phyloP scores from a whole-genome alignment of 1,284 basidiomycete species.

The Malassezia vespertilionis region DNA sequence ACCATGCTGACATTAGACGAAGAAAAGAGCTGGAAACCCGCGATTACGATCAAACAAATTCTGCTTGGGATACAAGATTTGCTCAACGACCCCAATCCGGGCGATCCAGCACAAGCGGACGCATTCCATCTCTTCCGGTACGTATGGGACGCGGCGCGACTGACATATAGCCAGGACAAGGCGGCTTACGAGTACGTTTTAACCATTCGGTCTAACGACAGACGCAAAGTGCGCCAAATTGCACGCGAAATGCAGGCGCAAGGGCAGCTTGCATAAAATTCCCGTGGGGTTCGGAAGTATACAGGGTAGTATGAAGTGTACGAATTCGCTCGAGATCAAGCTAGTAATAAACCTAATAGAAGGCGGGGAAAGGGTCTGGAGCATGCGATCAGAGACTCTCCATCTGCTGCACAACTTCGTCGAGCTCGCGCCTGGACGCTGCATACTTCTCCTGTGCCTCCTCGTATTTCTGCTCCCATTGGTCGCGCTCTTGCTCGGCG shows the following conservation, averaged over 20 bases:
- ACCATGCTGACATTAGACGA: constrained; percentile 57
- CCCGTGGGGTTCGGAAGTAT: neutral
- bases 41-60: constrained; percentile 97
- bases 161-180: constrained; percentile 22
- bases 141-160: constrained; percentile 41
- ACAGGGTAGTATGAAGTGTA: no score
- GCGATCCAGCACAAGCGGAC: constrained; percentile 89
- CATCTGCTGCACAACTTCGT: constrained; percentile 74
- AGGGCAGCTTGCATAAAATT: constrained; percentile 9
- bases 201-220: neutral
- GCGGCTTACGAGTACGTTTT: constrained; percentile 34
- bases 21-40: constrained; percentile 97
- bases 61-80: constrained; percentile 88
- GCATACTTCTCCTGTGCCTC: constrained; percentile 65
- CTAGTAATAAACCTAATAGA: no score
- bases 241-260: constrained; percentile 17
- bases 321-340: no score
- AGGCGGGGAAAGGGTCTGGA: no score
- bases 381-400: constrained; percentile 64
- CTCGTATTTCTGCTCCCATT: constrained; percentile 92
- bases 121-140: constrained; percentile 97
- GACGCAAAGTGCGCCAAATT: constrained; percentile 15
- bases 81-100: constrained; percentile 83
- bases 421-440: constrained; percentile 69
- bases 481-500: constrained; percentile 79